A percentile compares a stretch with the other conserved stretches of the same genome.
Conservation (phyloP, 2,329 filamentous ascomycete species). For the Penicillium glabrum region DNA sequence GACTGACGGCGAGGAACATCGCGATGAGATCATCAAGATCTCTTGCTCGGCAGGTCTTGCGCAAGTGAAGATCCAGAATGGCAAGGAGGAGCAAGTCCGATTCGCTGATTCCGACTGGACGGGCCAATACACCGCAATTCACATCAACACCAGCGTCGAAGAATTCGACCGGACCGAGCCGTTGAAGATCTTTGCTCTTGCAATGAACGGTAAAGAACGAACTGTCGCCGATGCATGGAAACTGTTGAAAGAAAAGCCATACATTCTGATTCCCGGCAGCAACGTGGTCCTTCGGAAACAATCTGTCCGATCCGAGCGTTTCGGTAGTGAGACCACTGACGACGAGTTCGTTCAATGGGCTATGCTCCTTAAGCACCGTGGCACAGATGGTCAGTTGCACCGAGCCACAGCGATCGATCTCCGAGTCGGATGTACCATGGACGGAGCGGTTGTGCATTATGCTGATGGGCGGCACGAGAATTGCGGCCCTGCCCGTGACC, state of each 20-base stretch:
- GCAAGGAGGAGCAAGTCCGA: conserved; percentile 10
- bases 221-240: conserved; percentile 35
- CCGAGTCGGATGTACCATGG: conserved; percentile 45
- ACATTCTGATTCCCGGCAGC: conserved; percentile 42
- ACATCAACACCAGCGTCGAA: conserved; percentile 2
- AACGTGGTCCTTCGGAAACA: conserved; percentile 41
- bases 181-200: conserved; percentile 36
- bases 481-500: conserved; percentile 39
- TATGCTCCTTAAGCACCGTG: conserved; percentile 10
- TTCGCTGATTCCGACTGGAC: not conserved
- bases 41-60: conserved; percentile 9
- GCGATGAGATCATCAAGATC: not conserved
- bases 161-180: conserved; percentile 29
- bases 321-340: conserved; percentile 8
- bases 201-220: conserved; percentile 44
- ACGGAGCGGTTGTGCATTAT: conserved; percentile 50
- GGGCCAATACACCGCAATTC: not conserved
- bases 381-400: conserved; percentile 4
- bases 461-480: conserved; percentile 44
- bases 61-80: conserved; percentile 2
- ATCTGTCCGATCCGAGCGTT: conserved; percentile 20
- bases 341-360: conserved; percentile 18
- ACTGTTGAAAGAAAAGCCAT: conserved; percentile 30
- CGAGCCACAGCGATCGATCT: conserved; percentile 47
- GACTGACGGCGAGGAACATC: not conserved